A percentile compares a stretch with the other conserved stretches of the same genome.
These are phyloP conservation scores for Penicillium sp. DNA, from an alignment of 2,329 filamentous ascomycete species.

Conservation along the genomic window DNA sequence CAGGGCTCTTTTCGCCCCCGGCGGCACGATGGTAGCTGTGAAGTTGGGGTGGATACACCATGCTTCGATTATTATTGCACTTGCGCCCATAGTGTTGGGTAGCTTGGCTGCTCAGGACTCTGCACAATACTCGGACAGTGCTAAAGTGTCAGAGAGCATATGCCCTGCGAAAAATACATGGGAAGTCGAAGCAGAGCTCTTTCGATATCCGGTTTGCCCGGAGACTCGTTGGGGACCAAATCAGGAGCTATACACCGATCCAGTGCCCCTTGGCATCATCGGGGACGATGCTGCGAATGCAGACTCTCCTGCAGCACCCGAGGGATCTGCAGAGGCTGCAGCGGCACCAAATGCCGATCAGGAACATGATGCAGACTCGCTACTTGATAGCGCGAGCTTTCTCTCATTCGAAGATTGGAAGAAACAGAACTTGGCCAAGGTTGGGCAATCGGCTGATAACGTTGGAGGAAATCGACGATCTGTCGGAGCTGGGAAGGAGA, in stretches of 20 bases:
- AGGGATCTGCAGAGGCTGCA: not conserved
- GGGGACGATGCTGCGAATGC: not conserved
- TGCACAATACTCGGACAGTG: not conserved
- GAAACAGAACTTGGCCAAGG: constrained; percentile 84
- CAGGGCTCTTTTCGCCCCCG: not conserved
- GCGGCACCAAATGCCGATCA: constrained; percentile 6
- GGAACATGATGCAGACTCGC: constrained; percentile 66
- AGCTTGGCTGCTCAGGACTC: constrained; percentile 8
- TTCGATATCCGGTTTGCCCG: constrained; percentile 19
- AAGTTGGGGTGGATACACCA: constrained; percentile 10
- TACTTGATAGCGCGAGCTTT: constrained; percentile 77
- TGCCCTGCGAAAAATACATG: constrained; percentile 17
- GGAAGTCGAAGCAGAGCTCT: constrained; percentile 21
- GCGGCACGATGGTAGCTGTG: constrained; percentile 18
- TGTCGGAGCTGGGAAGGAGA: constrained; percentile 54
- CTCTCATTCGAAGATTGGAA: constrained; percentile 99
- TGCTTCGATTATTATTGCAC: constrained; percentile 11
- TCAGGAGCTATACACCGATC: not conserved
- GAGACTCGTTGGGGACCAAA: constrained; percentile 17
- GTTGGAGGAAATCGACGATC: constrained; percentile 61
- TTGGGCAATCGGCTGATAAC: constrained; percentile 75
- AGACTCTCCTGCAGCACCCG: constrained; percentile 6
- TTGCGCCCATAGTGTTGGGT: constrained; percentile 6
- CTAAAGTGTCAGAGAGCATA: constrained; percentile 6
- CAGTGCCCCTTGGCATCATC: not conserved